phyloP scores from a whole-genome alignment of 306 rosid genomes.

The Quillaja saponaria region DNA sequence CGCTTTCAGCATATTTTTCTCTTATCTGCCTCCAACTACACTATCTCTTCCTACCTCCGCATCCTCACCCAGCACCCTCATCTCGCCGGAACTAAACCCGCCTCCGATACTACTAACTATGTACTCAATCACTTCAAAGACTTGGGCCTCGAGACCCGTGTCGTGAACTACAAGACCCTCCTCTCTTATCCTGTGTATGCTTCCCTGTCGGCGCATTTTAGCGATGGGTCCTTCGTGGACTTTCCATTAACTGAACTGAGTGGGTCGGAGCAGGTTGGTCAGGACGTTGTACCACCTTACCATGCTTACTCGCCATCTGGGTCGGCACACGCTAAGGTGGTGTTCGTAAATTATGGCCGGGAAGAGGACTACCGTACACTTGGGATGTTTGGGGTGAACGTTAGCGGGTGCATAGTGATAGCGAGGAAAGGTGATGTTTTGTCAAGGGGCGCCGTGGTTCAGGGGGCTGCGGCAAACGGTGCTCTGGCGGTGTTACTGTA shows the following conservation, averaged over 20 bases:
- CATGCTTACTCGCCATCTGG: slow-evolving; percentile 97
- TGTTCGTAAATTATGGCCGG: slow-evolving; percentile 74
- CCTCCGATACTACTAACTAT: slow-evolving; percentile 38
- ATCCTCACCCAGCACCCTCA: slow-evolving; percentile 79
- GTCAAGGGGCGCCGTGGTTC: slow-evolving; percentile 58
- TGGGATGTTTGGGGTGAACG: slow-evolving; percentile 48
- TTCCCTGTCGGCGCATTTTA: slow-evolving; percentile 55
- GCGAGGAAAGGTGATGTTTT: slow-evolving; percentile 57
- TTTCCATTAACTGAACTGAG: slow-evolving; percentile 43
- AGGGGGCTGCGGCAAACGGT: slow-evolving; percentile 70
- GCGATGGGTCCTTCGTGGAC: slow-evolving; percentile 38
- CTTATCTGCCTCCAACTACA: slow-evolving; percentile 62
- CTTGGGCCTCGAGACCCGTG: slow-evolving; percentile 52
- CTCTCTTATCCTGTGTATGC: slow-evolving; percentile 77
- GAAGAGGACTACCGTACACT: slow-evolving; percentile 65
- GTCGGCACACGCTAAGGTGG: slow-evolving; percentile 48
- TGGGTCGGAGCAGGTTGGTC: neutral
- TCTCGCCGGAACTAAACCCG: slow-evolving; percentile 83
- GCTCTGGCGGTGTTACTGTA: slow-evolving; percentile 70
- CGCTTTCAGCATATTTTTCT: slow-evolving; percentile 51
- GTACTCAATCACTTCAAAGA: slow-evolving; percentile 53
- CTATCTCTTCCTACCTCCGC: slow-evolving; percentile 73
- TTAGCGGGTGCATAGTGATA: slow-evolving; percentile 69
- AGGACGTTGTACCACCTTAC: slow-evolving; percentile 58
- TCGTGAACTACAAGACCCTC: slow-evolving; percentile 47